phyloP scores from a whole-genome alignment of 345 rosid genomes.

The Sisymbrium altissimum region DNA sequence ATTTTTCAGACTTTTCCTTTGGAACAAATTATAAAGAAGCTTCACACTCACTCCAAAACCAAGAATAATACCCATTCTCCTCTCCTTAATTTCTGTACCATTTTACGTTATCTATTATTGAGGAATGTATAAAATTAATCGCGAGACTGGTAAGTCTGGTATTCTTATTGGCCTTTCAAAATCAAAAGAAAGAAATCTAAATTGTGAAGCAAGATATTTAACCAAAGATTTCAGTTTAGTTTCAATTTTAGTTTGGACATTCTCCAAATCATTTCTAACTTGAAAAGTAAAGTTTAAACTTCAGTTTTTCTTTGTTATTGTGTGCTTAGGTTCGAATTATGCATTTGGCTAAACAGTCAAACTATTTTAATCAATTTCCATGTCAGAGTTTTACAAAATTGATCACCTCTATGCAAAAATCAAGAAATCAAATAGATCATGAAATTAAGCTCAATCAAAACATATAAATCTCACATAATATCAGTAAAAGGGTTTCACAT shows the following conservation, averaged over 20 bases:
- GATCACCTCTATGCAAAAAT: background rate
- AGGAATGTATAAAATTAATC: background rate
- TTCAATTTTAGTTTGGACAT: background rate
- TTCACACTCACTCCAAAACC: constrained; percentile 27
- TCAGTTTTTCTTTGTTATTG: background rate
- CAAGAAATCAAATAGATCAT: background rate
- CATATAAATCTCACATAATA: background rate
- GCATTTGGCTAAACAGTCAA: background rate
- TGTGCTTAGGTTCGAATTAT: background rate
- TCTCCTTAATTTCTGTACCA: constrained; percentile 20
- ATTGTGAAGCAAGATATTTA: background rate
- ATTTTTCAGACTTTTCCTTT: constrained; percentile 11
- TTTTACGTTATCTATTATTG: constrained; percentile 10
- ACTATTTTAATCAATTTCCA: background rate
- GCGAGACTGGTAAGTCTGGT: background rate
- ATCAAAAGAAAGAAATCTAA: background rate
- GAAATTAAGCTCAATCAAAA: background rate
- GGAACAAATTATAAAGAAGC: constrained; percentile 22
- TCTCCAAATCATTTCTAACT: background rate
- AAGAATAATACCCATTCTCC: background rate
- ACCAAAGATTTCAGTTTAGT: background rate
- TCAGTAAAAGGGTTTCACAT: constrained; percentile 2
- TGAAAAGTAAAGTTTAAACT: background rate
- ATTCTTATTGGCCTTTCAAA: background rate
- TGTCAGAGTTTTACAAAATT: background rate